Conservation (phyloP, 2,329 filamentous ascomycete genomes). For the Sporothrix protearum region DNA sequence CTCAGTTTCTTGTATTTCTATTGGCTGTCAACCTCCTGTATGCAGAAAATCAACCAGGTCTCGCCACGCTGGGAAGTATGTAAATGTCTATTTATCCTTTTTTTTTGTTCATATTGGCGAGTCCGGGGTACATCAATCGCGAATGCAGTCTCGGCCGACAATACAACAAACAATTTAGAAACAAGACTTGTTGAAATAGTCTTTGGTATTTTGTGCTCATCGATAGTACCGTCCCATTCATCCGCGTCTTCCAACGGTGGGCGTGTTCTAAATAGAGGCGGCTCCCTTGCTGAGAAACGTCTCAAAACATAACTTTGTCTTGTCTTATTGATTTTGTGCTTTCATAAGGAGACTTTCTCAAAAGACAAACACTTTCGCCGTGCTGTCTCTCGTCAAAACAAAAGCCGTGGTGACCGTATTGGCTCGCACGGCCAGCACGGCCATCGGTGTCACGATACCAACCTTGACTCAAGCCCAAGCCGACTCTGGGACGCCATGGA, state of each 20-base stretch:
- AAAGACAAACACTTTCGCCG: background rate
- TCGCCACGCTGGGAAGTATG: background rate
- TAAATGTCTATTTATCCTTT: background rate
- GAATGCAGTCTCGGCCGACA: background rate
- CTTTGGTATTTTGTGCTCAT: background rate
- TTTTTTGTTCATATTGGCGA: background rate
- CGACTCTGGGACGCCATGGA: constrained; percentile 33
- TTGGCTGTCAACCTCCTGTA: constrained; percentile 5
- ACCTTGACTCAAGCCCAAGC: constrained; percentile 30
- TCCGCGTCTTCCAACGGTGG: background rate
- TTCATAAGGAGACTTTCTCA: background rate
- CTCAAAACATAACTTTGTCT: background rate
- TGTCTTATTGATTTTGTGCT: background rate
- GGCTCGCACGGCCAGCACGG: constrained; percentile 13
- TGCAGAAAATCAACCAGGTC: background rate
- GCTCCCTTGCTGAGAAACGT: background rate
- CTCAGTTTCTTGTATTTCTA: background rate
- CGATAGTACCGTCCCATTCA: background rate
- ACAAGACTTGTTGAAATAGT: background rate
- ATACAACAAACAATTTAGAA: background rate
- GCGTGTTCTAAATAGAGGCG: background rate
- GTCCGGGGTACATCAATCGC: constrained; percentile 15
- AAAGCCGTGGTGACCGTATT: background rate
- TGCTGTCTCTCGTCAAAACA: constrained; percentile 2
- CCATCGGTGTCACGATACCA: constrained; percentile 22